phyloP scores from a whole-genome alignment of 371 early-diverging fungal species.

The Batkoa obscura region DNA sequence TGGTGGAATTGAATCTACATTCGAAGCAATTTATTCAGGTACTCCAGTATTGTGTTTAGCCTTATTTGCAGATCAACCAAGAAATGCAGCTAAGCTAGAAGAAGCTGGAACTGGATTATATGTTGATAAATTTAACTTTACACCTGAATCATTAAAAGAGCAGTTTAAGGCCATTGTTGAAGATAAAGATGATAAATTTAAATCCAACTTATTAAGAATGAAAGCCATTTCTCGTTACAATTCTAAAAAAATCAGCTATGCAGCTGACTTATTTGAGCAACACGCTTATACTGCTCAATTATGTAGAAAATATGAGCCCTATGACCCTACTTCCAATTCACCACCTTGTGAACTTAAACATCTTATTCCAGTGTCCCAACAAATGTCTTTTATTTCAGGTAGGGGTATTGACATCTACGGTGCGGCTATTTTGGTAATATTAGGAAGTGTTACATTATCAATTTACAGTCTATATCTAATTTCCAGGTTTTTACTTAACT shows the following conservation, averaged over 20 bases:
- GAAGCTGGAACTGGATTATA: background rate
- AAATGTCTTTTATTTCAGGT: background rate
- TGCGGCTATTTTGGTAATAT: no score
- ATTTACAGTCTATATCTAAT: no score
- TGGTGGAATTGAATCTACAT: no score
- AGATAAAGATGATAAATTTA: background rate
- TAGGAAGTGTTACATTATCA: no score
- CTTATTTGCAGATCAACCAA: background rate
- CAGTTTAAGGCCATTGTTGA: background rate
- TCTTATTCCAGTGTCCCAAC: background rate
- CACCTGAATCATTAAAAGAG: background rate
- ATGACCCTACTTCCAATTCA: background rate
- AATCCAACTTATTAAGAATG: background rate
- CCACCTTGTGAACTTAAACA: constrained; percentile 1
- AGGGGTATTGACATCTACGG: background rate
- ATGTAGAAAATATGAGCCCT: background rate
- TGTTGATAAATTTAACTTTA: background rate
- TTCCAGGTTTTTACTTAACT: no score
- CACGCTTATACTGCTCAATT: background rate
- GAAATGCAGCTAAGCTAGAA: background rate
- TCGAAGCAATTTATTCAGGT: no score
- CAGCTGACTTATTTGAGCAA: background rate
- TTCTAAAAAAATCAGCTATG: background rate
- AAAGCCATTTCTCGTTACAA: background rate
- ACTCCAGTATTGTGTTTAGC: no score